Base-by-base conservation (phyloP, 2,329 filamentous ascomycete species). In the Phaeophleospora eucalypticola region DNA sequence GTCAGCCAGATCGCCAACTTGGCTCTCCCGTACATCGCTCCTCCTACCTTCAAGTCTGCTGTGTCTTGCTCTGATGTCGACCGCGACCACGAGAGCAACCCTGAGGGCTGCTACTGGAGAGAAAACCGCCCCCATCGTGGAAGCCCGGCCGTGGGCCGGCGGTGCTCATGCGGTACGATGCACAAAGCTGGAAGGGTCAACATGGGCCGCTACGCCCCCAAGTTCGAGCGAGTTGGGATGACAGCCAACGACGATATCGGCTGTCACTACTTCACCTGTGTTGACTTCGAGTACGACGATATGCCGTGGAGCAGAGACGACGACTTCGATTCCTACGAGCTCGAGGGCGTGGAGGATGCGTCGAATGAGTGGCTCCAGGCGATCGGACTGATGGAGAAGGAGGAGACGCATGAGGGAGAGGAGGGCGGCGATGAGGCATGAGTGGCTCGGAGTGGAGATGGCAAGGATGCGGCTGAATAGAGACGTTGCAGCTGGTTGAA, bases 261-360 rank as follows among this genome's bases (percentile, higher is more conserved):
- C 3, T 48, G 38, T n/a, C 45, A 51, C 32, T 51, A 51, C 19
- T 45, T 48, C 33, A 51, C 45, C 2, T 47, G 38, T 34, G 18
- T 47, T 10, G 45, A 42, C 19, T 36, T 43, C 18, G 41, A 29
- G 2, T 29, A 43, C 9, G 29, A 42, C 19, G 24, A 42, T 1
- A 8, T 42, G 1, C 15, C 40, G 1, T 42, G 40, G 40, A n/a
- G n/a, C 27, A 8, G n/a, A 32, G 29, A 34, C 8, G 41, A 24
- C 1, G 41, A 43, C 8, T 21, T n/a, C 15, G 41, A 43, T 14
- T 10, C 1, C 3, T 43, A 43, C 17, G 27, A 3, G 33, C 7
- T 43, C 1, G 41, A 21, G n/a, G 41, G 27, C 9, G 3, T 43
- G 33, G 10, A 43, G 29, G 7, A 16, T 3, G 41, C 18, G 2